Conservation (phyloP, 1,284 basidiomycete species). For the Apiotrichum porosum region DNA sequence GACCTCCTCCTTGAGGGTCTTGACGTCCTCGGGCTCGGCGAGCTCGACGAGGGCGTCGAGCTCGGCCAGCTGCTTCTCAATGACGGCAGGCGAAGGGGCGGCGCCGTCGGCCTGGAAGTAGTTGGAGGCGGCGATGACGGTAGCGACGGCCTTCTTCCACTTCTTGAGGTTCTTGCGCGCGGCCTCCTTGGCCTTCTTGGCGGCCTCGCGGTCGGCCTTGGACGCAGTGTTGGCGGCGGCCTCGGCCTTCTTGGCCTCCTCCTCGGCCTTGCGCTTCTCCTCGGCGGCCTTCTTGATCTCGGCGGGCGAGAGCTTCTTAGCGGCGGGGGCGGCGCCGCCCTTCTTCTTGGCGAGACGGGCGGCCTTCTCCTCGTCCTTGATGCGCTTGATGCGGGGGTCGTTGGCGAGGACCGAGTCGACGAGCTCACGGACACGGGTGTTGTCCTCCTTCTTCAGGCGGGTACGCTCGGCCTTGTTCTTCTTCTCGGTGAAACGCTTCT, state of each 20-base stretch:
- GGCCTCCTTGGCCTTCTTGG: conserved; percentile 86
- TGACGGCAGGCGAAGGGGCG: conserved; percentile 48
- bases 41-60: conserved; percentile 53
- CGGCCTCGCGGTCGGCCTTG: conserved; percentile 66
- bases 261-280: conserved; percentile 67
- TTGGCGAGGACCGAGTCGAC: conserved; percentile 80
- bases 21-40: conserved; percentile 54
- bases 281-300: conserved; percentile 69
- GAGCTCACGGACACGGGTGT: conserved; percentile 75
- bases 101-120: conserved; percentile 55
- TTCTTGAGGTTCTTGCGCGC: conserved; percentile 55
- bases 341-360: conserved; percentile 89
- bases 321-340: conserved; percentile 48
- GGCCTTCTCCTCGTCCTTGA: conserved; percentile 95
- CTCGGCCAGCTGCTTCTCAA: conserved; percentile 56
- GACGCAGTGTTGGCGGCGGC: conserved; percentile 44
- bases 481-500: conserved; percentile 98
- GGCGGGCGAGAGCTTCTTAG: conserved; percentile 59
- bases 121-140: conserved; percentile 54
- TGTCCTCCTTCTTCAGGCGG: conserved; percentile 97
- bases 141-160: conserved; percentile 53
- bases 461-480: conserved; percentile 98
- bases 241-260: conserved; percentile 76
- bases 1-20: conserved; percentile 53
- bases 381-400: conserved; percentile 95